Base-by-base conservation (phyloP, 2,329 filamentous ascomycete genomes). In the Trichoderma sp. region DNA sequence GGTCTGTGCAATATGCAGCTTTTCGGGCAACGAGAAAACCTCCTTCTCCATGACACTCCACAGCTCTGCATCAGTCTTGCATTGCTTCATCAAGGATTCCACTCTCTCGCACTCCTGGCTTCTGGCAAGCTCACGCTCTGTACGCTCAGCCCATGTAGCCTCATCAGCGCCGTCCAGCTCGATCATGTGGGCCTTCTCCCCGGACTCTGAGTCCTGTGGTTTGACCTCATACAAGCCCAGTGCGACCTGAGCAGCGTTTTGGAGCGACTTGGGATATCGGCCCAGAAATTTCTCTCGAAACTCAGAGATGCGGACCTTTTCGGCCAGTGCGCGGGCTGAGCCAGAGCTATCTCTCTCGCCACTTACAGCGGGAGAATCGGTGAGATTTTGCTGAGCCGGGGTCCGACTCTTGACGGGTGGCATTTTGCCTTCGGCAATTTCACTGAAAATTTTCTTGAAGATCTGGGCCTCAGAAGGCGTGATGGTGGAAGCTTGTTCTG, bases 31-130 rank as follows among this genome's bases (percentile, higher is more conserved):
- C 1, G 84, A 82, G 73, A 94, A 92, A 14, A 94, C 88, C 62
- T 93, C 86, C 5, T 81, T 77, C 71, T 92, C 87, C 76, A 94
- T 82, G 3, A 91, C 78, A 7, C 87, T 77, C 91, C 91, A 94
- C 11, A 93, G 81, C 62, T 88, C 86, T 24, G 84, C 79, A 73
- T 94, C 92, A 0, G 87, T 87, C 69, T 81, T 73, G 21, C 89
- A 89, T 2, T 74, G 76, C 13, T 81, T 78, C 80, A 94, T 86
- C 49, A 87, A 74, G 6, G 73, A 71, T 71, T 87, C 84, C 10
- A 93, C 83, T 11, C 87, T 81, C 31, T 75, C 72, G 58, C 84
- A 82, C 75, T 90, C 88, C 7, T 80, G 73, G 11, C 78, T 75
- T 11, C 84, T 79, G 33, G 79, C 75, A 2, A 76, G 74, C 59